Evolutionary conservation across 768 basidiomycete genomes (phyloP), one percentile per base, ranked within the genome.

Genomic region (Leccinum longicurvipes): DNA sequence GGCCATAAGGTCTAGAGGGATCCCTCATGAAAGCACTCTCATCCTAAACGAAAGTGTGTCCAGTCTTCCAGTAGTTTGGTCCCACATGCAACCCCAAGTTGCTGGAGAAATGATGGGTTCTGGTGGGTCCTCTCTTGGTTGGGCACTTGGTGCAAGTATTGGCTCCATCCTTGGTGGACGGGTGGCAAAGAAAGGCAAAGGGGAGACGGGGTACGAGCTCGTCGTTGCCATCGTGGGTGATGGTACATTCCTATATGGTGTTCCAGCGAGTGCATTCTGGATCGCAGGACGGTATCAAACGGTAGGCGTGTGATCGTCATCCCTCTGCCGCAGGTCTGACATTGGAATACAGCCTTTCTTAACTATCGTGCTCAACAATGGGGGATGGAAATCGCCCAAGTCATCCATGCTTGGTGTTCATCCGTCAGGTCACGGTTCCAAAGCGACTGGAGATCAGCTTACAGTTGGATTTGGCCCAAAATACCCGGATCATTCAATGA

Each of bases 301-400:
- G 23, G 87, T 87, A 54, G 56, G 79, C 67, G 2, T 2, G 6
- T 34, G 23, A 19, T 3, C 17, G 8, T 31, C 5, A 3, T 6
- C 21, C 11, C 5, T 29, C 14, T 27, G 14, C 23, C 12, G 17
- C 23, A 46, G 41, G 48, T 29, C 17, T n/a, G 25, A 50, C 6
- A 11, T 25, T 6, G 39, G 9, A 11, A 36, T 7, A 1, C 55
- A 87, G 85, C 87, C 86, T 1, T 89, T 87, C 73, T 67, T 89
- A 25, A 88, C 85, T 0, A 73, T 89, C 58, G 74, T 89, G 1
- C 68, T 90, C 14, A 89, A 89, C 65, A 89, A 89, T 54, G 86
- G 85, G 0, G 86, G 85, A 0, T 86, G 84, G 85, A 82, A 76
- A 61, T 82, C 84, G 0, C 87, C 87, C 4, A 82, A 77, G 58